Conservation (phyloP, 2,329 filamentous ascomycete genomes). For the Raffaelea deltoideospora region DNA sequence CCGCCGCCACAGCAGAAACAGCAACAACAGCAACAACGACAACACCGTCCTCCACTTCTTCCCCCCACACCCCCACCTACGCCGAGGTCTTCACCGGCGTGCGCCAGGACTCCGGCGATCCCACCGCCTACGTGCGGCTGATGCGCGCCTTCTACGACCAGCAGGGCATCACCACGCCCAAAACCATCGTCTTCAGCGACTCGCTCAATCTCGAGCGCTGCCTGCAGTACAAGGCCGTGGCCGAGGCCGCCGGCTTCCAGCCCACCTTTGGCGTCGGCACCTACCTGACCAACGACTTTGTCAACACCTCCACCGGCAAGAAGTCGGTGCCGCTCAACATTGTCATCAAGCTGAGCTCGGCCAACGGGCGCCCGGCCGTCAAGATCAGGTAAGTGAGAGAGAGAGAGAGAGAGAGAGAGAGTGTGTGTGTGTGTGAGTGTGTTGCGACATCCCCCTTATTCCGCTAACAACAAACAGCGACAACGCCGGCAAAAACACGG, state of each 20-base stretch:
- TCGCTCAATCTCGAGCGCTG: constrained; percentile 84
- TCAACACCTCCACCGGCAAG: constrained; percentile 51
- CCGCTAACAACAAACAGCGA: constrained; percentile 28
- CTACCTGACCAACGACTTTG: constrained; percentile 89
- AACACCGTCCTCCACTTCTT: constrained; percentile 25
- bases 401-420: no score
- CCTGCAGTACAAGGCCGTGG: constrained; percentile 73
- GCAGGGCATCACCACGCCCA: constrained; percentile 61
- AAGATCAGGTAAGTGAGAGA: constrained; percentile 72
- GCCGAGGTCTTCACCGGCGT: constrained; percentile 73
- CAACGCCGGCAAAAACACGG: constrained; percentile 89
- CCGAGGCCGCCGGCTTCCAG: constrained; percentile 66
- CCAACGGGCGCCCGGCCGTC: constrained; percentile 64
- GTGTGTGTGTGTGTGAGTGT: constrained; percentile 20
- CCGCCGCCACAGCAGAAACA: not conserved
- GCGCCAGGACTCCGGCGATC: constrained; percentile 82
- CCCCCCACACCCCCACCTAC: constrained; percentile 42
- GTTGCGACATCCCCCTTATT: constrained; percentile 1
- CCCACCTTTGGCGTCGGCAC: constrained; percentile 91
- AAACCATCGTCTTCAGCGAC: constrained; percentile 90
- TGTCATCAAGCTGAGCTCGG: constrained; percentile 90
- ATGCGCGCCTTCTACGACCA: constrained; percentile 70
- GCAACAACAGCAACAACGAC: constrained; percentile 18
- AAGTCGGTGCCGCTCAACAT: constrained; percentile 93
- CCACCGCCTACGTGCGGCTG: constrained; percentile 59